phyloP scores from a whole-genome alignment of 2,329 filamentous ascomycete genomes.

The Aspergillus amoenus region DNA sequence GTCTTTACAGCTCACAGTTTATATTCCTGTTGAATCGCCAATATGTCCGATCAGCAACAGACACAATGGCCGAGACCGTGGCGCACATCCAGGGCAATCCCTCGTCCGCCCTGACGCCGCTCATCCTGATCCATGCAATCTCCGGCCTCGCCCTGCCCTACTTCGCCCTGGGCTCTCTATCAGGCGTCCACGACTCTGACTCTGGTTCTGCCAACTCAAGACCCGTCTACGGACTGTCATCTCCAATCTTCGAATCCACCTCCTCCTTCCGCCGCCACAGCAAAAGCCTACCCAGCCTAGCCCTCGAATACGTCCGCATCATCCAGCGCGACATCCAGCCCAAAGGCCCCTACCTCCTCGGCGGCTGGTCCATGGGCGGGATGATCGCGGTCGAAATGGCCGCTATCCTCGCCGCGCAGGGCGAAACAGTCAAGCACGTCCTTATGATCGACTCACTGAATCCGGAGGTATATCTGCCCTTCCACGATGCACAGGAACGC shows the following conservation, averaged over 20 bases:
- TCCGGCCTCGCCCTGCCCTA: not conserved
- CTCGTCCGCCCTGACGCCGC: not conserved
- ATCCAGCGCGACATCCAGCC: not conserved
- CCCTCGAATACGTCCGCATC: not conserved
- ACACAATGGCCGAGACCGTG: not conserved
- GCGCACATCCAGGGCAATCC: not conserved
- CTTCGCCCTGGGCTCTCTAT: not conserved
- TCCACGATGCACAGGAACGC: not conserved
- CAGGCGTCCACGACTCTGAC: not conserved
- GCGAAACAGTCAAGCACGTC: not conserved
- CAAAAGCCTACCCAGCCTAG: not conserved
- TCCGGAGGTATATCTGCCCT: not conserved
- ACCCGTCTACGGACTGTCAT: not conserved
- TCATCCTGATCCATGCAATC: not conserved
- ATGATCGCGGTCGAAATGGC: not conserved
- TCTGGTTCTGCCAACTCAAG: not conserved
- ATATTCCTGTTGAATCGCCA: not conserved
- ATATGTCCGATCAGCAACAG: not conserved
- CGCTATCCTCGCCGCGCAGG: not conserved
- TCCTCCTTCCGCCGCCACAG: not conserved
- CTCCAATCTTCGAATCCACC: not conserved
- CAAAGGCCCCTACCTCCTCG: not conserved
- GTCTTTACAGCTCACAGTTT: too few relatives aligned
- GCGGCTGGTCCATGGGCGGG: not conserved
- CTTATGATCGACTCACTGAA: not conserved